A percentile compares a stretch with the other conserved stretches of the same genome.
Conservation (phyloP, 352 stramenopile species). For the Pythium aristosporum region DNA sequence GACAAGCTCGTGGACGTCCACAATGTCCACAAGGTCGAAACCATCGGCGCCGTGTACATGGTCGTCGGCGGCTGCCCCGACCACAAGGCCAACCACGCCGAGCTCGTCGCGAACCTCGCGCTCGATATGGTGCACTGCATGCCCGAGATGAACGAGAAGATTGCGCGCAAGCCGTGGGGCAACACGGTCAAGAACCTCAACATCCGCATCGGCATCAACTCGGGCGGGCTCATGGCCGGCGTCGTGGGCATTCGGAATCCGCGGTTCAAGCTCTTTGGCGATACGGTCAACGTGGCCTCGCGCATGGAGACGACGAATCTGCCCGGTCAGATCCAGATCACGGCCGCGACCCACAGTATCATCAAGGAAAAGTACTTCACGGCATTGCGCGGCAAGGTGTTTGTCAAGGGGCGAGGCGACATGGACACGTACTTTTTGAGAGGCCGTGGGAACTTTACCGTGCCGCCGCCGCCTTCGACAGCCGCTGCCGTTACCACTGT, state of each 20-base stretch:
- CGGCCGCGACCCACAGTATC: constrained; percentile 58
- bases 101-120: constrained; percentile 78
- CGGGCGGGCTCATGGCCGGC: constrained; percentile 77
- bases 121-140: constrained; percentile 81
- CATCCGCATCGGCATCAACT: constrained; percentile 88
- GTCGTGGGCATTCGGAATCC: constrained; percentile 84
- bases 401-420: constrained; percentile 78
- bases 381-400: constrained; percentile 67
- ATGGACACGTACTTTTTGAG: constrained; percentile 86
- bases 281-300: constrained; percentile 86
- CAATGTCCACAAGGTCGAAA: constrained; percentile 90
- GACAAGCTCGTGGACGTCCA: constrained; percentile 86
- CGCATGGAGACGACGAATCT: constrained; percentile 86
- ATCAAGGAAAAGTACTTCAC: constrained; percentile 74
- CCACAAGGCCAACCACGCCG: constrained; percentile 65
- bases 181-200: constrained; percentile 70
- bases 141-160: constrained; percentile 68
- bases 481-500: neutral
- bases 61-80: constrained; percentile 81
- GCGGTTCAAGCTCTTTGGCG: constrained; percentile 87
- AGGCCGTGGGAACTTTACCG: constrained; percentile 55
- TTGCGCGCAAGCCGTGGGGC: constrained; percentile 71
- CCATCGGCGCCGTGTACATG: constrained; percentile 90
- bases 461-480: constrained; percentile 39
- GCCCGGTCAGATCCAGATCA: constrained; percentile 81